Percentiles rank a stretch among this genome's conserved stretches.
Conservation (phyloP, 768 basidiomycete genomes). For the Tricholoma furcatifolium region DNA sequence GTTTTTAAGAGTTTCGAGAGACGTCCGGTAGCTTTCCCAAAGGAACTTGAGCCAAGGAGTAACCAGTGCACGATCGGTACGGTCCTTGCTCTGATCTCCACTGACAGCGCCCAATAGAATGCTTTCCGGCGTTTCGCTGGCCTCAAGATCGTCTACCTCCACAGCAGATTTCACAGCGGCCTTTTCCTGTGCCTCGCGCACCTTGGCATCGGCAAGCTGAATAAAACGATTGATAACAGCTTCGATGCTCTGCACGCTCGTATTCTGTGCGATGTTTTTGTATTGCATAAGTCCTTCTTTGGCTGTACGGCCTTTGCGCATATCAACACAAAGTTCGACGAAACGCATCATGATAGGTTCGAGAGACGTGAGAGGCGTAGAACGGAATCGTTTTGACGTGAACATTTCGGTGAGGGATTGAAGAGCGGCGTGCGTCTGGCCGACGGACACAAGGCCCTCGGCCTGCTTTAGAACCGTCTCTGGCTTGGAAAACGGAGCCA, state of each 20-base stretch:
- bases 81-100: conserved; percentile 86
- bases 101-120: conserved; percentile 89
- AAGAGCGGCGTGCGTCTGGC: conserved; percentile 86
- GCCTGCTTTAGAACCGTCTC: conserved; percentile 91
- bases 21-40: conserved; percentile 98
- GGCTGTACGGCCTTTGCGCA: conserved; percentile 90
- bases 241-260: conserved; percentile 89
- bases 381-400: conserved; percentile 89
- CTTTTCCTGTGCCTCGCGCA: conserved; percentile 83
- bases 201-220: conserved; percentile 75
- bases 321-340: conserved; percentile 93
- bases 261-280: conserved; percentile 97
- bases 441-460: conserved; percentile 91
- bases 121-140: conserved; percentile 91
- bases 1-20: conserved; percentile 93
- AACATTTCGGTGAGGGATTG: conserved; percentile 93
- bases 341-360: conserved; percentile 97
- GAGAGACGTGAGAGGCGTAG: conserved; percentile 81
- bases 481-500: conserved; percentile 91
- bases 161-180: conserved; percentile 73
- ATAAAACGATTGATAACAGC: conserved; percentile 87
- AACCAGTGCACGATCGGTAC: conserved; percentile 92
- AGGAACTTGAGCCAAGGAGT: conserved; percentile 97
- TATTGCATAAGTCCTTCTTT: conserved; percentile 96
- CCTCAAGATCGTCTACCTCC: conserved; percentile 94